phyloP scores from a whole-genome alignment of 148 eudicot genomes.

The Camellia granthamiana region DNA sequence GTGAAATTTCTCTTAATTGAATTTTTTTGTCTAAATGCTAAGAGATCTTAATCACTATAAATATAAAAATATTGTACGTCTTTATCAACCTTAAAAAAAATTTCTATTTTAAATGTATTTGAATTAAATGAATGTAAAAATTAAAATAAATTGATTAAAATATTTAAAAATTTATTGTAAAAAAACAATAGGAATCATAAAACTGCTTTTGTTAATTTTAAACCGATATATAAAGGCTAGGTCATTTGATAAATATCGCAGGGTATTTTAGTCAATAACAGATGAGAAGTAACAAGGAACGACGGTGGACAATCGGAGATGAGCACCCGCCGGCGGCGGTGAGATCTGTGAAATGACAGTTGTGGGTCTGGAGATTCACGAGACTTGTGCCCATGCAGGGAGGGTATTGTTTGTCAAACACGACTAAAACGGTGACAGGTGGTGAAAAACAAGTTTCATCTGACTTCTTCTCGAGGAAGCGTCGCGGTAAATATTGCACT shows the following conservation, averaged over 20 bases:
- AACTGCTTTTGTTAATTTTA: too few relatives aligned
- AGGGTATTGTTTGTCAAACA: slow-evolving; percentile 11
- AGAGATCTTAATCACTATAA: too few relatives aligned
- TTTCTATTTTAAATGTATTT: too few relatives aligned
- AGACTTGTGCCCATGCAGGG: background rate
- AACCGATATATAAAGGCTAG: too few relatives aligned
- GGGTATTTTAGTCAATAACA: background rate
- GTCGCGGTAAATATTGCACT: slow-evolving; percentile 16
- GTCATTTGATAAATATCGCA: background rate
- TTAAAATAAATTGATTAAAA: too few relatives aligned
- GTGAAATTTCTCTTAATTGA: too few relatives aligned
- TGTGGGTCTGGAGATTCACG: background rate
- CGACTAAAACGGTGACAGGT: slow-evolving; percentile 12
- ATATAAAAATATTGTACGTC: too few relatives aligned
- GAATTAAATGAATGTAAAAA: too few relatives aligned
- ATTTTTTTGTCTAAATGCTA: too few relatives aligned
- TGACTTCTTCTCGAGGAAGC: slow-evolving; percentile 12
- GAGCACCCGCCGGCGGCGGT: background rate
- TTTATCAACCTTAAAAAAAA: too few relatives aligned
- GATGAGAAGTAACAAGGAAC: background rate
- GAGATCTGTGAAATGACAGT: background rate
- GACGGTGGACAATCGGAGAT: slow-evolving; percentile 2
- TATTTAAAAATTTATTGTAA: too few relatives aligned
- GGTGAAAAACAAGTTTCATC: background rate
- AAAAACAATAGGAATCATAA: too few relatives aligned